Conservation (phyloP, 108 stramenopile genomes). For the Mediolabrus comicus region DNA sequence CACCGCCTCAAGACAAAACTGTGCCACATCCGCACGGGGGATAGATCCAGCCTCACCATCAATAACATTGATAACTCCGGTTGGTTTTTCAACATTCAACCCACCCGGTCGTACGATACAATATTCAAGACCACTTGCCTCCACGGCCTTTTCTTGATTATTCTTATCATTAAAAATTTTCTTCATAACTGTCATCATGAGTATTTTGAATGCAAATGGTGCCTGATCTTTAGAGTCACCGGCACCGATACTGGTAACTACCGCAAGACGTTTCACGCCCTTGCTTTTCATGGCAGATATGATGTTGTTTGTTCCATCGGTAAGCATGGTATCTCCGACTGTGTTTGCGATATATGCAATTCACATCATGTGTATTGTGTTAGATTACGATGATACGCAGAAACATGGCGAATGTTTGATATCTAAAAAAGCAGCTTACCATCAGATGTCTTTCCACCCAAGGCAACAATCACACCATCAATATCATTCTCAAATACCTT, state of each 20-base stretch:
- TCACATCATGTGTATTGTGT: neutral
- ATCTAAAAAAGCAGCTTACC: constrained; percentile 9
- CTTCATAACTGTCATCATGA: constrained; percentile 98
- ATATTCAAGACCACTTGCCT: constrained; percentile 85
- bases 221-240: constrained; percentile 95
- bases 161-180: constrained; percentile 98
- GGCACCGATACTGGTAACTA: constrained; percentile 95
- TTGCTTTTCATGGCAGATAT: constrained; percentile 92
- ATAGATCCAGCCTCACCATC: constrained; percentile 95
- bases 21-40: constrained; percentile 95
- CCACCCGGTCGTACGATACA: constrained; percentile 97
- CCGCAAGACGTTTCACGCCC: constrained; percentile 88
- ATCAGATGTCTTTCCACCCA: constrained; percentile 95
- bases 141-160: constrained; percentile 90
- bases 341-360: neutral
- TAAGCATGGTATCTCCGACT: constrained; percentile 89
- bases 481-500: constrained; percentile 84
- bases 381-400: neutral
- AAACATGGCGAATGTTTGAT: neutral
- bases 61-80: constrained; percentile 97
- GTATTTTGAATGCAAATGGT: constrained; percentile 89
- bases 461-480: constrained; percentile 91
- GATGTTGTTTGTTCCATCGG: constrained; percentile 89
- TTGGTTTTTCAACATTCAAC: constrained; percentile 92
- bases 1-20: constrained; percentile 94